Conservation (phyloP, 441 rosid species). For the Hura crepitans region DNA sequence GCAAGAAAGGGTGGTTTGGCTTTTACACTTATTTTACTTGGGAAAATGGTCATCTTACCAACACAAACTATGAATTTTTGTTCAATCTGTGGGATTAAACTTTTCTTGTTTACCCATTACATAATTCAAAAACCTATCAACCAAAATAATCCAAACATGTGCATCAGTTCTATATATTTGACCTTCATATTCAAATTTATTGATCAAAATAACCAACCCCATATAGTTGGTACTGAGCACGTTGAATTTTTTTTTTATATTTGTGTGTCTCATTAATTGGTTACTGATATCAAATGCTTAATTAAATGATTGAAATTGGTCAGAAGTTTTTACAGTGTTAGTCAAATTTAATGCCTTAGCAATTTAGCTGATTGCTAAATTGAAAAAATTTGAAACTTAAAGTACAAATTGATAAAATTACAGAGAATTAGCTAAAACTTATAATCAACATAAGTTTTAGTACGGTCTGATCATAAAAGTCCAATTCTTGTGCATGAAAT, state of each 20-base stretch:
- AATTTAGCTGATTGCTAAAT: too few species aligned
- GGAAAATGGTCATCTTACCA: background rate
- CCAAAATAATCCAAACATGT: background rate
- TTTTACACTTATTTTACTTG: background rate
- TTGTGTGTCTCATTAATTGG: background rate
- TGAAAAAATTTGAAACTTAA: background rate
- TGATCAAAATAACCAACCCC: too few species aligned
- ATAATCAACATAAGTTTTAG: background rate
- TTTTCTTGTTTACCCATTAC: background rate
- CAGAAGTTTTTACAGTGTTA: too few species aligned
- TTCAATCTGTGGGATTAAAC: background rate
- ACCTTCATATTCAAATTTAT: too few species aligned
- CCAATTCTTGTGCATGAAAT: background rate
- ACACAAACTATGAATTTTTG: background rate
- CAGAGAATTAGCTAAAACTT: background rate
- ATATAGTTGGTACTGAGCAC: background rate
- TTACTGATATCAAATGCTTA: background rate
- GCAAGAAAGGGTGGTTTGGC: background rate
- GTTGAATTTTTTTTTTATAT: background rate
- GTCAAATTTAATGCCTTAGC: too few species aligned
- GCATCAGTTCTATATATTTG: background rate
- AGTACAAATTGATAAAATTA: background rate
- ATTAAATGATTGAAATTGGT: background rate
- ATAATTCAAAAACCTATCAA: background rate
- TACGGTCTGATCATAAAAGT: background rate